Evolutionary conservation across 352 stramenopile species (phyloP).

Genomic region (Aphanomyces cochlioides): DNA sequence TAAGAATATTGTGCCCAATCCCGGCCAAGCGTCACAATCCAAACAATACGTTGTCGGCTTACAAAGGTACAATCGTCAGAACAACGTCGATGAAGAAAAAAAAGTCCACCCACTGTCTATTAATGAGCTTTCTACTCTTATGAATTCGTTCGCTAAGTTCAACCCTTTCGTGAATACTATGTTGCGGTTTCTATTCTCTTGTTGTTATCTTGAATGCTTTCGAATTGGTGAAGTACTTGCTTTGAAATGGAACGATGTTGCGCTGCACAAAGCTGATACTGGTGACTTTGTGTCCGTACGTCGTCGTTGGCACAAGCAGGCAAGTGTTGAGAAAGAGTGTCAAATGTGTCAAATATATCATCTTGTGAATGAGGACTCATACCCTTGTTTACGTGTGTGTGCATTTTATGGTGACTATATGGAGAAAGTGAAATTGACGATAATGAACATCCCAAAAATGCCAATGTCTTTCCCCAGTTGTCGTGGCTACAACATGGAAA

Average conservation of each 20-base stretch:
- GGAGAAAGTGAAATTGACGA: not conserved
- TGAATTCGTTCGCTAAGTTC: not conserved
- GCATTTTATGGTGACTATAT: not conserved
- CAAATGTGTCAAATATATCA: conserved; percentile 3
- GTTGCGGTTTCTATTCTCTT: not conserved
- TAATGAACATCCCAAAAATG: not conserved
- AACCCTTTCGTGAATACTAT: not conserved
- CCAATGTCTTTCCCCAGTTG: not conserved
- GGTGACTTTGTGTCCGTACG: not conserved
- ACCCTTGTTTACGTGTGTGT: not conserved
- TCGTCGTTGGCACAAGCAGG: not conserved
- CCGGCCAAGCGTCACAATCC: not conserved
- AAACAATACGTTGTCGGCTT: not conserved
- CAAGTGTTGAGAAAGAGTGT: not conserved
- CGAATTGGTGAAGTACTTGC: not conserved
- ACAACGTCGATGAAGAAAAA: not conserved
- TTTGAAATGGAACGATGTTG: not conserved
- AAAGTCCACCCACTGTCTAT: not conserved
- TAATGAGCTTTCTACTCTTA: not conserved
- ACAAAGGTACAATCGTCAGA: not conserved
- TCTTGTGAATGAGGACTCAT: not conserved
- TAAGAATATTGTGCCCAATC: not conserved
- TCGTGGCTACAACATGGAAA: not conserved
- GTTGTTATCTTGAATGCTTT: no score
- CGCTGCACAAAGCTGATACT: not conserved